These are phyloP conservation scores for Candolleomyces aberdarensis DNA, from an alignment of 768 basidiomycete species.

Conservation along the genomic window DNA sequence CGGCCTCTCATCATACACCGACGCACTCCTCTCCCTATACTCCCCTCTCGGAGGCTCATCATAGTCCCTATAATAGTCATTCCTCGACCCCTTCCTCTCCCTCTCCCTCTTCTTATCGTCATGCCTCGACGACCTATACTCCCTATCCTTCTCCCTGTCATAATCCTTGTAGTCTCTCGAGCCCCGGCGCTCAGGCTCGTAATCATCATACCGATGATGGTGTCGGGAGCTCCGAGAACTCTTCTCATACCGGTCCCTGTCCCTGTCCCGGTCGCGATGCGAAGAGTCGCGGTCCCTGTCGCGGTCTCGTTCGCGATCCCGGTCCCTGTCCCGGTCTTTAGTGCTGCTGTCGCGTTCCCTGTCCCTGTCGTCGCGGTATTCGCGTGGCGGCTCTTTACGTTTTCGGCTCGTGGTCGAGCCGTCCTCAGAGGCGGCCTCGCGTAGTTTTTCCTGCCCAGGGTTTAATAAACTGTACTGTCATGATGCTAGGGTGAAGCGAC, in stretches of 20 bases:
- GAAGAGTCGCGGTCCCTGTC: slow-evolving; percentile 28
- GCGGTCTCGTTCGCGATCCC: slow-evolving; percentile 28
- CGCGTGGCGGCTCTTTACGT: slow-evolving; percentile 69
- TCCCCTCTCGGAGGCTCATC: slow-evolving; percentile 41
- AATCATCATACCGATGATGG: slow-evolving; percentile 46
- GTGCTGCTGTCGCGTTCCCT: slow-evolving; percentile 30
- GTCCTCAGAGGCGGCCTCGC: slow-evolving; percentile 76
- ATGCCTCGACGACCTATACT: slow-evolving; percentile 45
- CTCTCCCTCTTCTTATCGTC: slow-evolving; percentile 45
- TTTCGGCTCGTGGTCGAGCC: slow-evolving; percentile 78
- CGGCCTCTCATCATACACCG: slow-evolving; percentile 40
- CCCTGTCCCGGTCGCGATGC: slow-evolving; percentile 29
- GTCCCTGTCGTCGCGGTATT: slow-evolving; percentile 43
- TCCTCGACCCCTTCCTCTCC: slow-evolving; percentile 45
- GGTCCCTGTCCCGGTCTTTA: slow-evolving; percentile 32
- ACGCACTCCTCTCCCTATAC: slow-evolving; percentile 31
- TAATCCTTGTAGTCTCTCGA: slow-evolving; percentile 42
- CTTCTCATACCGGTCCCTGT: slow-evolving; percentile 34
- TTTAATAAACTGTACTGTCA: background rate
- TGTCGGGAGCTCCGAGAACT: slow-evolving; percentile 41
- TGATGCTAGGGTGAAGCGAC: background rate
- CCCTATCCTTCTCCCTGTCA: slow-evolving; percentile 36
- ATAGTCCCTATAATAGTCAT: slow-evolving; percentile 44
- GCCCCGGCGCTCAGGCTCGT: slow-evolving; percentile 38
- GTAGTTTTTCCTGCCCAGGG: slow-evolving; percentile 63